A percentile compares a stretch with the other conserved stretches of the same genome.
Conservation (phyloP, 176 grass and related monocot species). For the Ensete glaucum region DNA sequence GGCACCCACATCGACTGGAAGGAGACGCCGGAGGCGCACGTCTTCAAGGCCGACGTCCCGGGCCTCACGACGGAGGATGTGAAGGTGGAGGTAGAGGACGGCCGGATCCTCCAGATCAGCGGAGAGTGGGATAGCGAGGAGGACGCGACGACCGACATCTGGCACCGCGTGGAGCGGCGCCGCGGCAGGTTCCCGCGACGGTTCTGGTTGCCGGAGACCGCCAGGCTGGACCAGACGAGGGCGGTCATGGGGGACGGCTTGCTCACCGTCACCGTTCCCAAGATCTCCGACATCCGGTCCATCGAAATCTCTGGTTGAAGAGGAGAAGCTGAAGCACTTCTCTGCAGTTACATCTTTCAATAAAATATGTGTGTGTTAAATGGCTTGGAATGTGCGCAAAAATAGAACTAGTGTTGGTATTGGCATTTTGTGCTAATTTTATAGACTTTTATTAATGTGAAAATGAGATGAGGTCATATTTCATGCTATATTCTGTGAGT, state of each 20-base stretch:
- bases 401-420: no score
- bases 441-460: no score
- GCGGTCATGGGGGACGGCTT: background rate
- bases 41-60: constrained; percentile 12
- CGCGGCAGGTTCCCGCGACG: background rate
- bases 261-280: constrained; percentile 3
- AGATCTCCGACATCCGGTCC: background rate
- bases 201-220: background rate
- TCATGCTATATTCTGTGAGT: no score
- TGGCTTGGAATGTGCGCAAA: no score
- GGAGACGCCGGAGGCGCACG: background rate
- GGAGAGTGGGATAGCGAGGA: background rate
- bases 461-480: no score
- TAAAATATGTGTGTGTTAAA: no score
- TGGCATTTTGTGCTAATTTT: no score
- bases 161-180: constrained; percentile 4
- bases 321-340: no score
- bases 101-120: constrained; percentile 1
- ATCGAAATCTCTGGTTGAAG: background rate
- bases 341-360: no score
- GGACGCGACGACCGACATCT: background rate
- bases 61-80: constrained; percentile 5
- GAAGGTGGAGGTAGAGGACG: constrained; percentile 5
- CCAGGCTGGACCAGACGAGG: background rate
- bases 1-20: background rate